Base-by-base conservation (phyloP, 768 basidiomycete genomes). In the Boletus fagicola region DNA sequence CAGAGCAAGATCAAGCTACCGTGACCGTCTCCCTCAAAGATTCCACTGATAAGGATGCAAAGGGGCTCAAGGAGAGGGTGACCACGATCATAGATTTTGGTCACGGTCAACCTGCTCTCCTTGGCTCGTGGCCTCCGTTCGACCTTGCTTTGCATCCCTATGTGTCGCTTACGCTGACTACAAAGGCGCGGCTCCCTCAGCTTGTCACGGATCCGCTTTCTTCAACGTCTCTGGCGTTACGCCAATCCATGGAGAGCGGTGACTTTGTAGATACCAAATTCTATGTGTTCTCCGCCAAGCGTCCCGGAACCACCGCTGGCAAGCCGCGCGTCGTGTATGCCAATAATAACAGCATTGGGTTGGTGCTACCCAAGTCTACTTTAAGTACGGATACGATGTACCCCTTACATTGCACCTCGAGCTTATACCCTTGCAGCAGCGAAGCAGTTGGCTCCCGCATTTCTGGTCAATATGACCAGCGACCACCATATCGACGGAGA, bases 181-280 rank as follows among this genome's bases (percentile, higher is more conserved):
- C 70, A 9, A 72, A 64, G 54, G 53, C 62, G 11, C 58, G 54
- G 0, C 49, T 59, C 22, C 49, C 63, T 6, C 56, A 48, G 5
- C 48, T 13, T 7, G 36, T 33, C 51, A 24, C 61, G 4, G 58
- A 59, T 9, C 68, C 68, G 0, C 64, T 66, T 8, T 24, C 55
- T 11, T 56, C 66, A 4, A 51, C 62, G 9, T 53, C 66, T 0
- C n/a, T 55, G 40, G 71, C 62, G 1, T 43, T 72, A 3, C 58
- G 57, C 49, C 59, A 59, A 39, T 70, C 69, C 40, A 60, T 70
- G 69, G 48, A 46, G 13, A 59, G 38, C 16, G 69, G 71, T 9
- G 64, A 68, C 40, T 68, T 70, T 40, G 51, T 68, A 1, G 64
- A 70, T 44, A 71, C 69, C 7, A 71, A 67, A 35, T 70, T 72